Percentiles rank a stretch among this genome's conserved stretches.
These are phyloP conservation scores for Macaranga tanarius DNA, from an alignment of 441 rosid genomes.

Conservation along the genomic window DNA sequence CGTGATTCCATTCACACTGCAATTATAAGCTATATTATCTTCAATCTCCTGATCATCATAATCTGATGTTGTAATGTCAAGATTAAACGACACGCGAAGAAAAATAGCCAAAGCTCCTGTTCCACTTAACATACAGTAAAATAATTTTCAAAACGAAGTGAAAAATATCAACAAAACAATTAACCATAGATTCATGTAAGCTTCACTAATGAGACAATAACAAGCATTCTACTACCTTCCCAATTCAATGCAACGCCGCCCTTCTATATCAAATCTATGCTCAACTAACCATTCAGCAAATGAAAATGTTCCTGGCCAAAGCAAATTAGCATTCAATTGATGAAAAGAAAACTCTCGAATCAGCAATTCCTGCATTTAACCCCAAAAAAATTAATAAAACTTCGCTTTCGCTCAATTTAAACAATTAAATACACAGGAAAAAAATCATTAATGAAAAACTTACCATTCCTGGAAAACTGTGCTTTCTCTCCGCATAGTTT, in stretches of 20 bases:
- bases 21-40: conserved; percentile 85
- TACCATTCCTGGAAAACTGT: conserved; percentile 85
- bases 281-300: conserved; percentile 86
- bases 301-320: conserved; percentile 94
- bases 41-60: conserved; percentile 81
- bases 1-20: conserved; percentile 56
- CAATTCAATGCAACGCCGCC: conserved; percentile 70
- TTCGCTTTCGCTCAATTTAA: neutral
- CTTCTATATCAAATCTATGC: conserved; percentile 42
- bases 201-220: neutral
- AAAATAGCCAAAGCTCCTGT: conserved; percentile 95
- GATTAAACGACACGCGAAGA: conserved; percentile 53
- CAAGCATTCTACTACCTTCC: conserved; percentile 67
- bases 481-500: conserved; percentile 71
- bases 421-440: too few species aligned
- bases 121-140: conserved; percentile 56
- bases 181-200: too few species aligned
- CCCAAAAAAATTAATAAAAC: too few species aligned
- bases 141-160: neutral
- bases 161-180: too few species aligned
- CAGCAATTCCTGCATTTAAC: conserved; percentile 55
- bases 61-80: conserved; percentile 89
- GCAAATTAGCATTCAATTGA: conserved; percentile 89
- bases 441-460: neutral
- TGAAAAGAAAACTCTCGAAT: conserved; percentile 87